Conservation (phyloP, 2,329 filamentous ascomycete genomes). For the Arthrobotrys sphaeroides region DNA sequence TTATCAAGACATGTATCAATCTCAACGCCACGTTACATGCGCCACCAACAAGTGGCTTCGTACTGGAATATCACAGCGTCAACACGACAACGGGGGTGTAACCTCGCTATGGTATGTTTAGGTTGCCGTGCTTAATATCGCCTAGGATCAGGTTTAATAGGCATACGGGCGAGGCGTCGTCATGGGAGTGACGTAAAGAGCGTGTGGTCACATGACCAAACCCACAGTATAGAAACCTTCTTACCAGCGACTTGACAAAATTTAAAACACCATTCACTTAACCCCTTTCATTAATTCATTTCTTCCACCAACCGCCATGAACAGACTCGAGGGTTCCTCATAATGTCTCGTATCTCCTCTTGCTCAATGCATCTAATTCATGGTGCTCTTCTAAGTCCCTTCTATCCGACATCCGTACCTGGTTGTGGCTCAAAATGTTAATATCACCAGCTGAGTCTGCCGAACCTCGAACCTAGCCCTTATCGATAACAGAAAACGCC, state of each 20-base stretch:
- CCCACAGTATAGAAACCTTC: neutral
- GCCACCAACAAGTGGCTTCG: too few relatives aligned
- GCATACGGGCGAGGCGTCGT: too few relatives aligned
- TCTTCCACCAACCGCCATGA: neutral
- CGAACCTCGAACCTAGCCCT: neutral
- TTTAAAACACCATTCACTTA: conserved; percentile 1
- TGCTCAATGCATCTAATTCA: neutral
- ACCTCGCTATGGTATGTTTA: too few relatives aligned
- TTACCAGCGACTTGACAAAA: neutral
- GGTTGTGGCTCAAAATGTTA: neutral
- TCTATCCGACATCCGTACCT: neutral
- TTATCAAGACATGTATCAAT: too few relatives aligned
- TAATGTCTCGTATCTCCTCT: neutral
- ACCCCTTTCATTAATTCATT: neutral
- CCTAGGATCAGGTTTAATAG: too few relatives aligned
- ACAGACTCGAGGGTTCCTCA: neutral
- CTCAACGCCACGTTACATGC: too few relatives aligned
- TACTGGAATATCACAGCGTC: too few relatives aligned
- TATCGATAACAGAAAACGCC: neutral
- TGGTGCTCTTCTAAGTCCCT: neutral
- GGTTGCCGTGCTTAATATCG: too few relatives aligned
- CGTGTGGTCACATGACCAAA: too few relatives aligned
- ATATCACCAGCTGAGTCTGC: neutral
- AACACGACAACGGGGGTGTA: too few relatives aligned
- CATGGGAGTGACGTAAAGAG: too few relatives aligned